Evolutionary conservation across 768 basidiomycete species (phyloP), one percentile per base, ranked within the genome.

Genomic region (Cystofilobasidium bisporidii): DNA sequence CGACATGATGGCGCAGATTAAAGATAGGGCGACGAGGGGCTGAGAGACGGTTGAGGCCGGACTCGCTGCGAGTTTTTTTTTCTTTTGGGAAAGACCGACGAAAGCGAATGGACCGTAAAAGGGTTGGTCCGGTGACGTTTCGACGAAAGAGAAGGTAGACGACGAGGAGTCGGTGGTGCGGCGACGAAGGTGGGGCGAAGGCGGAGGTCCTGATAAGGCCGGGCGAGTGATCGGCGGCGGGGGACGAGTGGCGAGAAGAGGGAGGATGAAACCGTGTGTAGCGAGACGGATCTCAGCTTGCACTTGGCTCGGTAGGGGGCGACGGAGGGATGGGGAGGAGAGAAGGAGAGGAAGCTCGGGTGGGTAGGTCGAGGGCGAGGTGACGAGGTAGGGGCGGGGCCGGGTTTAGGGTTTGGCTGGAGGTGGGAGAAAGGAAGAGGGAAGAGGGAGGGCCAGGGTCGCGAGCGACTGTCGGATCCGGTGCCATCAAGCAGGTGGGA

Each of bases 221-320:
- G 2, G 38, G 30, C 55, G 63, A 41, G 53, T 28, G 45, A n/a
- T 36, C 12, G 53, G 24, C 33, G 15, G 47, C 24, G 53, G 38
- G 63, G 24, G 24, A 56, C 18, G 38, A 18, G 28, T 41, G 41
- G 45, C n/a, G 17, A 22, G 60, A 61, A 22, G 61, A 22, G 53
- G 64, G 40, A 18, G 40, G n/a, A 30, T 56, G 57, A 45, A n/a
- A 45, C 41, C 38, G 26, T 32, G 63, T 48, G 64, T 56, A 65
- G 64, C 64, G 64, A 48, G 57, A 48, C 41, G 64, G 30, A 33
- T 63, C 62, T 63, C 62, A 63, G 62, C 62, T 63, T 63, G 62
- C 62, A 63, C 57, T 40, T 22, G 64, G 43, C 56, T 30, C 41
- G 33, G 18, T 30, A 26, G 36, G 33, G 64, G 53, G n/a, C 24